Base-by-base conservation (phyloP, 1,284 basidiomycete genomes). In the Fomitopsis palustris region DNA sequence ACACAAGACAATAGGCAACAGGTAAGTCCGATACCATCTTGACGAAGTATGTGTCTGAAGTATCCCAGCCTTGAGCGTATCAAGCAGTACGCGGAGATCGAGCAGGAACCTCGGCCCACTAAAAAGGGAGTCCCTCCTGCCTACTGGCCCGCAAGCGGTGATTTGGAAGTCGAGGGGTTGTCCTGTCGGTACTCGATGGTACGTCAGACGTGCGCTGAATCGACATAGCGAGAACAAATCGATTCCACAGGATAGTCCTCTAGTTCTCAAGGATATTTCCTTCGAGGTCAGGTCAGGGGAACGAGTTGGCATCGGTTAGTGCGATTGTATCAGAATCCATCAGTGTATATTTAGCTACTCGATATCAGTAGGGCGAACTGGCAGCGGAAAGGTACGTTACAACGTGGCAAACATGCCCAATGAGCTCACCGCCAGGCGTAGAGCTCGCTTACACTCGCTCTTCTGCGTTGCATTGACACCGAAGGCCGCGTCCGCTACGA, bases 351-450 rank as follows among this genome's bases (percentile, higher is more conserved):
- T 19, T 29, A 41, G 53, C 2, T 56, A 83, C n/a, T n/a, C n/a
- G n/a, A n/a, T n/a, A n/a, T n/a, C n/a, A n/a, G 85, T 88, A 19
- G 89, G 90, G 21, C 78, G 90, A 35, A 92, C 90, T 0, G 90
- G 90, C 16, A 87, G 84, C 63, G 90, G 89, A 53, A 92, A 92
- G 76, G 82, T 81, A 57, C 38, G 42, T 6, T 2, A 10, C 7
- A 10, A 33, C 31, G 12, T 33, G 12, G 31, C 31, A 33, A 2
- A 33, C 31, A 10, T 33, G 31, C 12, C 31, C 31, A 6, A 62
- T 78, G 27, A 73, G 75, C 0, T 65, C 77, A 1, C 54, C 29
- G 10, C 14, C 2, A 65, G 76, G 5, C 74, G 77, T 62, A 83
- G 74, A 80, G 77, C 47, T 81, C 81, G 8, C 65, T 84, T 51